Evolutionary conservation across 352 stramenopile genomes (phyloP).

Genomic region (Pythium monospermum): DNA sequence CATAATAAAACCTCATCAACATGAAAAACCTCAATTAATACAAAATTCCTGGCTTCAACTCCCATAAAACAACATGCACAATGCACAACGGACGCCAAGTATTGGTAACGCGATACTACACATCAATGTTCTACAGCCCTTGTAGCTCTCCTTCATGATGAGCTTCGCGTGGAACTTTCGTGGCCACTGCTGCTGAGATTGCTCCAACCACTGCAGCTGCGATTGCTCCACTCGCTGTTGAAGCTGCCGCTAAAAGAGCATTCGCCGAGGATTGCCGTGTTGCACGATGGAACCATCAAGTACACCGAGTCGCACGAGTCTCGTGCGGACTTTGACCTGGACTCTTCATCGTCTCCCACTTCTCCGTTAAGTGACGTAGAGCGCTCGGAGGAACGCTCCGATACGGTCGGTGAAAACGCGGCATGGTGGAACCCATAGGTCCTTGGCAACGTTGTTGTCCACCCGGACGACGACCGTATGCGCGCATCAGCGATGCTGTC

Average conservation of each 20-base stretch:
- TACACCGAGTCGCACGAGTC: slow-evolving; percentile 16
- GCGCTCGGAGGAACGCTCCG: not conserved
- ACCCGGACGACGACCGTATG: not conserved
- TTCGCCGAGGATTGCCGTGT: not conserved
- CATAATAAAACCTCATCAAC: not conserved
- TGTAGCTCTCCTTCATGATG: too few relatives aligned
- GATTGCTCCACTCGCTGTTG: slow-evolving; percentile 6
- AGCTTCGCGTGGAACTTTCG: too few relatives aligned
- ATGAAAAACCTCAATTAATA: slow-evolving; percentile 3
- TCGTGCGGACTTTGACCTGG: too few relatives aligned
- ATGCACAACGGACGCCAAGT: not conserved
- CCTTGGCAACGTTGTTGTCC: not conserved
- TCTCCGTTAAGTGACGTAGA: too few relatives aligned
- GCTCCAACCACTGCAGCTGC: too few relatives aligned
- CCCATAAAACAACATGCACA: not conserved
- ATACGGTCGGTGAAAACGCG: not conserved
- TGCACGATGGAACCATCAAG: slow-evolving; percentile 10
- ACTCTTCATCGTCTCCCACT: too few relatives aligned
- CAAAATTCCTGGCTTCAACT: not conserved
- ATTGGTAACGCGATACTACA: too few relatives aligned
- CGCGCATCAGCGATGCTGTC: not conserved
- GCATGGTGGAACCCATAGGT: not conserved
- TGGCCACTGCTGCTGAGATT: not conserved
- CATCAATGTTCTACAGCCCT: too few relatives aligned
- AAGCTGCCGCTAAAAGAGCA: slow-evolving; percentile 6